Evolutionary conservation across 768 basidiomycete genomes (phyloP), one percentile per base, ranked within the genome.

Genomic region (Terana coerulea): DNA sequence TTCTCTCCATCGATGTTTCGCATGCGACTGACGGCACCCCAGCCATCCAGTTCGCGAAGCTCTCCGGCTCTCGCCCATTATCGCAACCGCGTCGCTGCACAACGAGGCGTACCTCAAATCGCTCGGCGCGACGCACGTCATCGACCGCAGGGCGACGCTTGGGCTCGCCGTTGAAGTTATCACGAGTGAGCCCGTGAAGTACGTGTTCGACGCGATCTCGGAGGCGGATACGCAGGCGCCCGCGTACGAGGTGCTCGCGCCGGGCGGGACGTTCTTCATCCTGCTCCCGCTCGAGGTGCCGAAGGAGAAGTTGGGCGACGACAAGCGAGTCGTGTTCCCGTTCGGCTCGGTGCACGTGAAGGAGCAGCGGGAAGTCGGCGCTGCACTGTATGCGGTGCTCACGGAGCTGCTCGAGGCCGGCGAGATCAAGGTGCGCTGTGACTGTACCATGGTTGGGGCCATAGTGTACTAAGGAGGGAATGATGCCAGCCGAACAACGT

Each of bases 291-390:
- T 52, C 25, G 25, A 19, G 1, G 37, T 64, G 19, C 51, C 53
- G 19, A 51, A 22, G 29, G 7, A 14, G 22, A 49, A 51, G 39
- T 39, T 72, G 40, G 63, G 66, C 5, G 68, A 71, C 26, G 77
- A 77, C 8, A 72, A 70, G 29, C 66, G 81, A n/a, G 68, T 69
- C 39, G 73, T 82, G 19, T 71, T 75, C 45, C 75, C 80, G 11
- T 66, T 44, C 19, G 58, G 62, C 1, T 47, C 33, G 10, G 52
- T 53, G 12, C 51, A 58, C 5, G 12, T 39, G 3, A 51, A 51
- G 19, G 28, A 34, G 10, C 47, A 57, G 37, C 44, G 24, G 15
- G 48, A 55, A 28, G 46, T 53, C 14, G 61, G 56, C 33, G 42
- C 45, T 17, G 52, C 52, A 34, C 42, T 67, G 57, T 60, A 53